These are phyloP conservation scores for Cyberlindnera mycetangii DNA, from an alignment of 805 yeast species.

Conservation along the genomic window DNA sequence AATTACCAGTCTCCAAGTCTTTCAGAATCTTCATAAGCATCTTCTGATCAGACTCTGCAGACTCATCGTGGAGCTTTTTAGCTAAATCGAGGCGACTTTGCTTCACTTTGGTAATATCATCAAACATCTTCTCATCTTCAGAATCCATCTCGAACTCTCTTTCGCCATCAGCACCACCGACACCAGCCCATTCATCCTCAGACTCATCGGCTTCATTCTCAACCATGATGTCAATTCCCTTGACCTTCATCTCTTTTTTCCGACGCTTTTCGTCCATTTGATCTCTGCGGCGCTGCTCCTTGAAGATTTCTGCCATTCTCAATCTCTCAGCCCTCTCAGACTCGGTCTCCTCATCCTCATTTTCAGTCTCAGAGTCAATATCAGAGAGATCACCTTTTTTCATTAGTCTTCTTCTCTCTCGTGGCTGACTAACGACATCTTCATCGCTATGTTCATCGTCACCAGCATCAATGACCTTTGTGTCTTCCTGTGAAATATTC, in stretches of 20 bases:
- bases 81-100: conserved; percentile 58
- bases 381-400: conserved; percentile 20
- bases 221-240: conserved; percentile 57
- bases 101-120: conserved; percentile 58
- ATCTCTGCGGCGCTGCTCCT: conserved; percentile 25
- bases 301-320: conserved; percentile 20
- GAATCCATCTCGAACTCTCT: conserved; percentile 53
- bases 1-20: conserved; percentile 70
- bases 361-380: conserved; percentile 20
- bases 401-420: conserved; percentile 27
- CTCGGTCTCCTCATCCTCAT: conserved; percentile 25
- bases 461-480: background rate
- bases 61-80: conserved; percentile 54
- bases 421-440: conserved; percentile 1
- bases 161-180: conserved; percentile 70
- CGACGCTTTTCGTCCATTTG: conserved; percentile 29
- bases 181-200: conserved; percentile 83
- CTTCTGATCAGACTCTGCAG: conserved; percentile 57
- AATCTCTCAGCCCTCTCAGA: conserved; percentile 22
- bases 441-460: conserved; percentile 7
- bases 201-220: conserved; percentile 88
- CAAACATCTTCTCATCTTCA: conserved; percentile 77
- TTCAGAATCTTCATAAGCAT: conserved; percentile 64
- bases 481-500: conserved; percentile 3
- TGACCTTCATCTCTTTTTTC: conserved; percentile 51